Evolutionary conservation across 2,329 filamentous ascomycete genomes (phyloP).

Genomic region (Sclerotinia borealis): DNA sequence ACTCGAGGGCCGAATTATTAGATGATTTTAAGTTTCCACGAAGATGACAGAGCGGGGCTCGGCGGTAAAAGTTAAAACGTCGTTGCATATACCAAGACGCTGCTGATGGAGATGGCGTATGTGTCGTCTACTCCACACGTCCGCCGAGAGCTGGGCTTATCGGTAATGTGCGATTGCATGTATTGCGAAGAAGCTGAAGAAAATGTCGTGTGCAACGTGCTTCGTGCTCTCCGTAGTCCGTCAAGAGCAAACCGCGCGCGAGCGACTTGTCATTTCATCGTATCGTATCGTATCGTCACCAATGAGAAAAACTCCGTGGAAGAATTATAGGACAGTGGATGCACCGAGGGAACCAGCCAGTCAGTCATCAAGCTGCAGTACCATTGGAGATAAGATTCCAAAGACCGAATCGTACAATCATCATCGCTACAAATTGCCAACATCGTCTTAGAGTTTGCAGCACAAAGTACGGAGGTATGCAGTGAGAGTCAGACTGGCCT

Average conservation of each 20-base stretch:
- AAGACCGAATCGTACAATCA: not conserved
- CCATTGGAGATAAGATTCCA: not conserved
- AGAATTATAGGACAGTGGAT: not conserved
- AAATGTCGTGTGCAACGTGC: not conserved
- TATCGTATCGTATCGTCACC: not conserved
- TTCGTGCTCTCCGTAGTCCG: not conserved
- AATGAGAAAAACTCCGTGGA: not conserved
- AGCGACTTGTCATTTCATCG: not conserved
- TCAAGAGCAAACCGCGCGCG: not conserved
- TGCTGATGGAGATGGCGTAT: no score
- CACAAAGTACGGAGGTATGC: slow-evolving; percentile 1
- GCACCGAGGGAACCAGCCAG: not conserved
- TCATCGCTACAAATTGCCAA: slow-evolving; percentile 1
- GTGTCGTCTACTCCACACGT: no score
- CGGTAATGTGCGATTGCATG: not conserved
- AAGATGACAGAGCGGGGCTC: not conserved
- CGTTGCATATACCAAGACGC: no score
- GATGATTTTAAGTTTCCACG: not conserved
- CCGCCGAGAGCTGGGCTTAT: not conserved
- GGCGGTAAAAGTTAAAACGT: no score
- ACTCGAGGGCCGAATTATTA: not conserved
- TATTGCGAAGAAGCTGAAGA: not conserved
- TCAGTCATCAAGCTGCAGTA: not conserved
- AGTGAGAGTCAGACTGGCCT: slow-evolving; percentile 4
- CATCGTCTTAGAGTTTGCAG: not conserved